phyloP scores from a whole-genome alignment of 73 alveolate species.

The Urostyla sp. region DNA sequence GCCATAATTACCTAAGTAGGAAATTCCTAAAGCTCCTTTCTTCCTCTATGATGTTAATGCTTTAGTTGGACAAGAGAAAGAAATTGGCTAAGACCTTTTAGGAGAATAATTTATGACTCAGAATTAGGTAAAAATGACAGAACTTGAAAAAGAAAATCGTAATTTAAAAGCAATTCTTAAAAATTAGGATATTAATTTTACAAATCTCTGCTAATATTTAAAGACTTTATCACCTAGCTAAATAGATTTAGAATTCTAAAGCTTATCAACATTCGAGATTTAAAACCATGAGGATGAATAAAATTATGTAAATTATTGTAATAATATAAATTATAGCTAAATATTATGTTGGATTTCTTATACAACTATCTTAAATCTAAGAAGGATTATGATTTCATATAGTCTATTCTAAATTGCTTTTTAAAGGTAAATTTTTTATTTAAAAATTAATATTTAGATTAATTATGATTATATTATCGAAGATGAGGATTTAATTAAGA shows the following conservation, averaged over 20 bases:
- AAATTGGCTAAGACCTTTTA: slow-evolving; percentile 23
- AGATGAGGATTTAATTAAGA: slow-evolving; percentile 42
- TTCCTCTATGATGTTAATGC: slow-evolving; percentile 72
- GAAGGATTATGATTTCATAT: slow-evolving; percentile 38
- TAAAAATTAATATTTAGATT: no score
- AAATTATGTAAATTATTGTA: slow-evolving; percentile 3
- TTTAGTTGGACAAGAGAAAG: slow-evolving; percentile 43
- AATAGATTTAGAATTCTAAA: slow-evolving; percentile 54
- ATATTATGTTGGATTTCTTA: slow-evolving; percentile 18
- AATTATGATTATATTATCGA: slow-evolving; percentile 49
- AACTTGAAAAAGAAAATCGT: not conserved
- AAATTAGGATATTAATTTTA: not conserved
- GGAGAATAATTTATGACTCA: slow-evolving; percentile 25
- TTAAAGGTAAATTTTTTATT: no score
- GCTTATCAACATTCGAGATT: slow-evolving; percentile 48
- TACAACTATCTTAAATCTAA: not conserved
- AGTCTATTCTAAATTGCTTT: slow-evolving; percentile 57
- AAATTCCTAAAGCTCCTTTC: slow-evolving; percentile 86
- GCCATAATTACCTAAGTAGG: slow-evolving; percentile 72
- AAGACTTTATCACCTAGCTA: slow-evolving; percentile 50
- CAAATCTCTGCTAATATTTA: not conserved
- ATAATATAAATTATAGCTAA: not conserved
- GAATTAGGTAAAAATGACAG: not conserved
- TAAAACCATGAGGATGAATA: not conserved
- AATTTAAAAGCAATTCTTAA: not conserved